Conservation (phyloP, 495 filamentous ascomycete species). For the Penicillium nucicola region DNA sequence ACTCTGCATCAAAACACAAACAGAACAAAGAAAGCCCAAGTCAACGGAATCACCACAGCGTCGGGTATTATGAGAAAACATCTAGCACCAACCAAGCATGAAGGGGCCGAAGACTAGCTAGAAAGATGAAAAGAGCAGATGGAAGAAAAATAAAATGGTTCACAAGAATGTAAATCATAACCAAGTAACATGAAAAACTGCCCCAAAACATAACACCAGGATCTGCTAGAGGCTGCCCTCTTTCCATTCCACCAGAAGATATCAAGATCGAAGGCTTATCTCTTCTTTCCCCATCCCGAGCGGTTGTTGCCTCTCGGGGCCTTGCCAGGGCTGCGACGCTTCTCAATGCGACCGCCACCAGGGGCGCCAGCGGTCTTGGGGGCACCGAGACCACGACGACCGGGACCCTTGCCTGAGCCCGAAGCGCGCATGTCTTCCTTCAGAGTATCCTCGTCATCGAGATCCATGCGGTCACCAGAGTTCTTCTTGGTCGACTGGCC, state of each 20-base stretch:
- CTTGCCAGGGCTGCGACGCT: constrained; percentile 29
- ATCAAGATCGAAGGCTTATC: neutral
- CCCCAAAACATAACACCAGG: constrained; percentile 2
- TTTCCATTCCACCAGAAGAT: neutral
- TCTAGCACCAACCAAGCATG: constrained; percentile 6
- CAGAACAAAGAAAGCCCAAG: neutral
- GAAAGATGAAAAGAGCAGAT: neutral
- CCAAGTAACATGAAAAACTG: neutral
- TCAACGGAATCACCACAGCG: constrained; percentile 10
- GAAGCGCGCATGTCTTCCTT: constrained; percentile 23
- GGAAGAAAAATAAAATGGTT: neutral
- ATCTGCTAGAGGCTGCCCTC: constrained; percentile 7
- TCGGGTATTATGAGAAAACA: constrained; percentile 8
- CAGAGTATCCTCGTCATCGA: constrained; percentile 52
- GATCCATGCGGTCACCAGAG: constrained; percentile 62
- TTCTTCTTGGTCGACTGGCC: constrained; percentile 58
- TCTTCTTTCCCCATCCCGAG: constrained; percentile 9
- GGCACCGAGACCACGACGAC: constrained; percentile 45
- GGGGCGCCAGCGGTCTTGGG: constrained; percentile 42
- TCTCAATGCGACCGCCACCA: constrained; percentile 36
- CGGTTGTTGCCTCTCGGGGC: constrained; percentile 1
- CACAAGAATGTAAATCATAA: neutral
- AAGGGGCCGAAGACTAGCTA: constrained; percentile 6
- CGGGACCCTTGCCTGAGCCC: constrained; percentile 16
- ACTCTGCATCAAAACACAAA: constrained; percentile 4